phyloP scores from a whole-genome alignment of 1,284 basidiomycete genomes.

The Papiliotrema terrestris region DNA sequence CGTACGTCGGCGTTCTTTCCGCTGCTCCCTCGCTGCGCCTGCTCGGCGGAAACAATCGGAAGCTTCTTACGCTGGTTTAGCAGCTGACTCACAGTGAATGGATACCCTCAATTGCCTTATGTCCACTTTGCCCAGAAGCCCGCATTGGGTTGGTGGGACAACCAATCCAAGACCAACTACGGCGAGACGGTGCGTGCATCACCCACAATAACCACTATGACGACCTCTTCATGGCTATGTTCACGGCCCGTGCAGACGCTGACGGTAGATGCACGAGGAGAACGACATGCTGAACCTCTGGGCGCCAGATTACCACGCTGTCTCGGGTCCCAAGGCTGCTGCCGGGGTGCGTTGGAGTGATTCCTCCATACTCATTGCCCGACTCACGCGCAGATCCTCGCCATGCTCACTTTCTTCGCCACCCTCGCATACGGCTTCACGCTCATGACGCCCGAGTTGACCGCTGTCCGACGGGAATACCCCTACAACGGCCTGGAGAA shows the following conservation, averaged over 20 bases:
- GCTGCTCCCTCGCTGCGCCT: too few species aligned
- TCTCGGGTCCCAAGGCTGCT: slow-evolving; percentile 32
- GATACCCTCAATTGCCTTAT: slow-evolving; percentile 72
- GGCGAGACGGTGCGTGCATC: slow-evolving; percentile 66
- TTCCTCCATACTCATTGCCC: not conserved
- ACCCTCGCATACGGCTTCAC: slow-evolving; percentile 34
- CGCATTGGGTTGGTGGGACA: slow-evolving; percentile 76
- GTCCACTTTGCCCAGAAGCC: slow-evolving; percentile 65
- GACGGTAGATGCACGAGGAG: slow-evolving; percentile 67
- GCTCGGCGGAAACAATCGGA: not conserved
- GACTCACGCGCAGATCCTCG: slow-evolving; percentile 19
- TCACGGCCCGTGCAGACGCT: not conserved
- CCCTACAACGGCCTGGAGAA: slow-evolving; percentile 45
- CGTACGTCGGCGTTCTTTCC: slow-evolving; percentile 22
- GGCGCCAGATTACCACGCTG: slow-evolving; percentile 66
- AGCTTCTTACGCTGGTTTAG: not conserved
- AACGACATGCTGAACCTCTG: slow-evolving; percentile 83
- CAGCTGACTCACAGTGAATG: slow-evolving; percentile 46
- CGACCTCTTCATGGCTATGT: not conserved
- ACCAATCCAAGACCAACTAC: slow-evolving; percentile 76
- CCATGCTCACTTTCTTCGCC: slow-evolving; percentile 34
- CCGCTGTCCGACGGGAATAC: slow-evolving; percentile 37
- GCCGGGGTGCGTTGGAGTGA: slow-evolving; percentile 20
- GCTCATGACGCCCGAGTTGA: slow-evolving; percentile 26
- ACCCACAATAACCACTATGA: not conserved